phyloP scores from a whole-genome alignment of 306 rosid species.

The Lagenaria siceraria region DNA sequence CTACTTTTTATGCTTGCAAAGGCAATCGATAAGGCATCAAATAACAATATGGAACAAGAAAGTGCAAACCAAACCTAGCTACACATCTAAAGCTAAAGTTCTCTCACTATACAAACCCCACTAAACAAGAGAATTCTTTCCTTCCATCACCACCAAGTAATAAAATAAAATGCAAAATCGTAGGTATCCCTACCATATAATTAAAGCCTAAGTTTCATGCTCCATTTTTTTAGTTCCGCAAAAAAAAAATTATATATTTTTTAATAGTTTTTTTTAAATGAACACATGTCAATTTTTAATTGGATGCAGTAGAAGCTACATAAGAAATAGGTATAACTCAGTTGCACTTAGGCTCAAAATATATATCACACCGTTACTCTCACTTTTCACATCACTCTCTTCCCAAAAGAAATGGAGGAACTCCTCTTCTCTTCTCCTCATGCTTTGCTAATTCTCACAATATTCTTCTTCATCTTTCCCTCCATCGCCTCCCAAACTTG shows the following conservation, averaged over 20 bases:
- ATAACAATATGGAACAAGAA: neutral
- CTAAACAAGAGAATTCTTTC: neutral
- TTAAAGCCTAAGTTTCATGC: too few relatives aligned
- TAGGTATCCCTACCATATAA: neutral
- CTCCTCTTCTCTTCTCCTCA: conserved; percentile 1
- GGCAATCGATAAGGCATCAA: neutral
- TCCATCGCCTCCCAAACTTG: conserved; percentile 42
- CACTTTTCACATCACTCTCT: neutral
- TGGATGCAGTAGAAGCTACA: too few relatives aligned
- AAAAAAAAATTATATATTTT: too few relatives aligned
- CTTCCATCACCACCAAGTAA: neutral
- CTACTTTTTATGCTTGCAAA: too few relatives aligned
- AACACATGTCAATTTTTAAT: too few relatives aligned
- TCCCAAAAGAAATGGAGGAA: conserved; percentile 18
- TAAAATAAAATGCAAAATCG: neutral
- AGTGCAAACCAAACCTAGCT: neutral
- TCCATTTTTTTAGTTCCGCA: too few relatives aligned
- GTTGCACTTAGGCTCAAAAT: too few relatives aligned
- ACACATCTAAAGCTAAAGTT: neutral
- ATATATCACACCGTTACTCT: neutral
- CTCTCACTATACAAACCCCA: neutral
- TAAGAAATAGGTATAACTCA: too few relatives aligned
- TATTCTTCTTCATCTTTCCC: conserved; percentile 20
- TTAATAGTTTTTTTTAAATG: too few relatives aligned
- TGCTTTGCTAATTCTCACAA: conserved; percentile 8